Conservation (phyloP, 805 yeast genomes). For the Teunomyces lycoperdinae region DNA sequence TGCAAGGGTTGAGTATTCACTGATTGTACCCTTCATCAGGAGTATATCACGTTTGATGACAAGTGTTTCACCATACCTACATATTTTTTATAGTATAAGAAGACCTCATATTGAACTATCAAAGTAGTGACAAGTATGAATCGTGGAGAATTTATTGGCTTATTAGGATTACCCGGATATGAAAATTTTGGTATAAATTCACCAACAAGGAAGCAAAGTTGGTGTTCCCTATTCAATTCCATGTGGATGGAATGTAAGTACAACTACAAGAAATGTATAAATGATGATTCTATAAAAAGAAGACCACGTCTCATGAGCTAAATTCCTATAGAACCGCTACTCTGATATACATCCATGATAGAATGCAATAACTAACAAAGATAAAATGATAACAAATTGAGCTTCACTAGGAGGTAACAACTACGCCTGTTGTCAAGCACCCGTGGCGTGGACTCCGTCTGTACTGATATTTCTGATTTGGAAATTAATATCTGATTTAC, state of each 20-base stretch:
- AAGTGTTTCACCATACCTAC: neutral
- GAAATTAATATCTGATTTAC: too few species aligned
- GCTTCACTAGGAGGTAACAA: too few species aligned
- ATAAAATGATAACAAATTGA: too few species aligned
- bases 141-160: too few species aligned
- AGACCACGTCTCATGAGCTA: constrained; percentile 7
- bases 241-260: neutral
- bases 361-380: neutral
- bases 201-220: neutral
- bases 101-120: neutral
- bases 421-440: too few species aligned
- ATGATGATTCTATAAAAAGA: constrained; percentile 16
- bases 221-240: neutral
- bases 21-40: neutral
- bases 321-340: constrained; percentile 20
- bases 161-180: constrained; percentile 4
- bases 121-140: too few species aligned
- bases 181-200: neutral
- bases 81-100: constrained; percentile 2
- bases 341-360: constrained; percentile 8
- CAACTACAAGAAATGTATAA: neutral
- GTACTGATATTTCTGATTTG: too few species aligned
- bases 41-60: neutral
- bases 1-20: constrained; percentile 3
- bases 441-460: too few species aligned